Base-by-base conservation (phyloP, 1,284 basidiomycete species). In the Boletus smithii region DNA sequence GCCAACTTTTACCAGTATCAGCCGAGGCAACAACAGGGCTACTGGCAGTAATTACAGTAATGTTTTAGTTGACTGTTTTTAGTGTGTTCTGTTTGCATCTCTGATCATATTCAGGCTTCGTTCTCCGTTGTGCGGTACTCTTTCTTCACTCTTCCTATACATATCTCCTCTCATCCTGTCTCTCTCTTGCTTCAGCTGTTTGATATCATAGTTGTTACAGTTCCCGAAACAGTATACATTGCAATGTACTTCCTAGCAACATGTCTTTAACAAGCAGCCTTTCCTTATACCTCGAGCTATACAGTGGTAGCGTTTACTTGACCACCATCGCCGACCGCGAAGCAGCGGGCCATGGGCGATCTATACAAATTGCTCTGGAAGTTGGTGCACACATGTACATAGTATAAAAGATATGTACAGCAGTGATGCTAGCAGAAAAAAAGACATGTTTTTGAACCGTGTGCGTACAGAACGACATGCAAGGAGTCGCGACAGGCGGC, bases 1-100 rank as follows among this genome's bases (percentile, higher is more conserved):
- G 79, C 69, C 26, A 73, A 71, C 53, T 86, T 83, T 62, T 87
- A 87, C 60, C 75, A 77, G 55, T 86, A 85, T 63, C 82, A 82
- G 63, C 73, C 74, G 18, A 69, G 79, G 59, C 79, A 80, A 63
- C 81, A 81, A 67, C 79, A 81, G 66, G 77, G 75, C 51, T 87
- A 85, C 67, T 87, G 84, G 84, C 81, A 84, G 71, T 85, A 66
- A 61, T 57, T 47, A 35, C 46, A 45, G 34, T 35, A 6, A 40
- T 29, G 16, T 42, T 53, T 49, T 41, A 51, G 53, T 53, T 50
- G 51, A 48, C 45, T 50, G 48, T 61, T 54, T 53, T 47, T 41
- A 41, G 24, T 48, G 42, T 37, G 48, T 38, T 46, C 9, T 29
- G 30, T 32, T 37, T 26, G 17, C 4, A 16, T 44, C 16, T 47